Conservation (phyloP, 2,329 filamentous ascomycete species). For the Westerdykella aurantiaca region DNA sequence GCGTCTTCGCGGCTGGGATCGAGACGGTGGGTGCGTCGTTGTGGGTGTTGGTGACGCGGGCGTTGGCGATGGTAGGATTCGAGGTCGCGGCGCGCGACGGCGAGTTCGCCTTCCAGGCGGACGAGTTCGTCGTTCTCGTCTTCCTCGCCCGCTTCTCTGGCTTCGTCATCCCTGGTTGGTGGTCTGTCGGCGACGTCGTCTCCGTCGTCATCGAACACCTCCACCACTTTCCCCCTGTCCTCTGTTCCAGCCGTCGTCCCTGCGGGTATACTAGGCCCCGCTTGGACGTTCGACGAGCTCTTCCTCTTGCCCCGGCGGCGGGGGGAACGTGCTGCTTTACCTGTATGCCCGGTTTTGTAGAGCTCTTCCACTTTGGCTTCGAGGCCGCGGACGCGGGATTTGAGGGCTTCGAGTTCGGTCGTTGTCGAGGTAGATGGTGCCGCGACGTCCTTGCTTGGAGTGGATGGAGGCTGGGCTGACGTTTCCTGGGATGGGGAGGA, state of each 20-base stretch:
- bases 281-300: slow-evolving; percentile 19
- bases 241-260: slow-evolving; percentile 6
- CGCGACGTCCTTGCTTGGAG: not conserved
- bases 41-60: slow-evolving; percentile 2
- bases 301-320: slow-evolving; percentile 29
- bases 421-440: not conserved
- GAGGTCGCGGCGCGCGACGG: slow-evolving; percentile 27
- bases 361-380: slow-evolving; percentile 36
- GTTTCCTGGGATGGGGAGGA: not conserved
- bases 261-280: slow-evolving; percentile 7
- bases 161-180: not conserved
- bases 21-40: not conserved
- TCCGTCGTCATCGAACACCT: slow-evolving; percentile 6
- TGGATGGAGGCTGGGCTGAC: not conserved
- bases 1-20: not conserved
- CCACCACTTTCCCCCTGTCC: not conserved
- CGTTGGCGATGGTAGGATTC: slow-evolving; percentile 15
- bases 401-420: slow-evolving; percentile 32
- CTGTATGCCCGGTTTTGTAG: slow-evolving; percentile 16
- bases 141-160: slow-evolving; percentile 9
- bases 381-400: slow-evolving; percentile 30
- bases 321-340: slow-evolving; percentile 17
- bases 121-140: slow-evolving; percentile 30
- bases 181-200: not conserved
- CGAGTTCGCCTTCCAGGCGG: slow-evolving; percentile 29